Evolutionary conservation across 1,284 basidiomycete species (phyloP).

Genomic region (Macrocystidia cucumis): DNA sequence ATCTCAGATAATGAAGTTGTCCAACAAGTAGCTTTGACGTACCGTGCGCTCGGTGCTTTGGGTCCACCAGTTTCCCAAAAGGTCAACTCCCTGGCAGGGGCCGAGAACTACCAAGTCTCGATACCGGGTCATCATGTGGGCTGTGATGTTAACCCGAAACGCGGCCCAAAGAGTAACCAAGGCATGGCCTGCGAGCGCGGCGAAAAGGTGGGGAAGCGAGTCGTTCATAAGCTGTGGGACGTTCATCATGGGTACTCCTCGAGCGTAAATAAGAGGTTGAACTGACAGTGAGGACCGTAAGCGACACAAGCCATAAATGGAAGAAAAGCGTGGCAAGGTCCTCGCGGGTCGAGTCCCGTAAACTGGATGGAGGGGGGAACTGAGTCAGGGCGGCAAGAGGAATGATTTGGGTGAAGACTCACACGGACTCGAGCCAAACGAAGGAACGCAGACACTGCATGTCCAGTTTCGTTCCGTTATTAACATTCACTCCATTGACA

Average conservation of each 20-base stretch:
- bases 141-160: constrained; percentile 26
- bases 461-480: constrained; percentile 12
- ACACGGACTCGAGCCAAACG: constrained; percentile 33
- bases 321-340: constrained; percentile 33
- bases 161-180: constrained; percentile 35
- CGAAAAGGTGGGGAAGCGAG: constrained; percentile 39
- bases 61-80: constrained; percentile 32
- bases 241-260: constrained; percentile 2
- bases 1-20: too few relatives aligned
- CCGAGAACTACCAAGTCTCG: constrained; percentile 22
- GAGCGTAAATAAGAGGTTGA: not conserved
- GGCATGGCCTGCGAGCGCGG: constrained; percentile 32
- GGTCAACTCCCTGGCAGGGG: constrained; percentile 26
- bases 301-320: constrained; percentile 33
- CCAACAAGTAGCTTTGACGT: too few relatives aligned
- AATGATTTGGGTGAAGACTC: constrained; percentile 10
- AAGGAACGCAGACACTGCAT: constrained; percentile 25
- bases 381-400: not conserved
- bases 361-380: constrained; percentile 12
- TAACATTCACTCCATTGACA: too few relatives aligned
- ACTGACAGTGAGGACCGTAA: constrained; percentile 33
- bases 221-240: constrained; percentile 33
- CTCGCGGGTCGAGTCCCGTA: constrained; percentile 29
- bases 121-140: constrained; percentile 21
- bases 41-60: constrained; percentile 24